Base-by-base conservation (phyloP, 176 grass and related monocot species). In the Aegilops bicornis region DNA sequence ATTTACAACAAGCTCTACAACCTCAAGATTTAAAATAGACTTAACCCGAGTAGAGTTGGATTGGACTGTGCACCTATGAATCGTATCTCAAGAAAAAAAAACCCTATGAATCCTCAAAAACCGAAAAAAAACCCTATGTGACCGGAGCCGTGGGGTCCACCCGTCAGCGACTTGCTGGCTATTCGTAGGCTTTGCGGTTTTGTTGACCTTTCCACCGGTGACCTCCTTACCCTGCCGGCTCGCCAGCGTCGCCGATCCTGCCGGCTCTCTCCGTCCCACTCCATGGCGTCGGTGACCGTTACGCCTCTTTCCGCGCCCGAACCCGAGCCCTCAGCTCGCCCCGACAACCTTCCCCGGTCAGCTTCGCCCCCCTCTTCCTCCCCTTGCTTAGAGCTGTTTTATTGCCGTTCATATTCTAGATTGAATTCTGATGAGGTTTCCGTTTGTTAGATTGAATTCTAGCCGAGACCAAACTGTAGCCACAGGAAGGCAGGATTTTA, bases 221-320 rank as follows among this genome's bases (percentile, higher is more conserved):
- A 9, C 72, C 23, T 52, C 45, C 73, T 76, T 76, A 52, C 73
- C 73, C 73, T 56, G 45, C 73, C 73, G 73, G 25, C 73, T 76
- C 42, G 45, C 73, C 73, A 5, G 25, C 47, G 25, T 22, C 73
- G 47, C 48, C 73, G 47, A 77, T 77, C 73, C 73, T 45, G 43
- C 42, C 25, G 73, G 29, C 25, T 19, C 27, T 29, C 27, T 48
- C 77, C 25, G 4, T 4, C 36, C 59, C 12, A 23, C 45, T 25
- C 43, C 74, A 90, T 90, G 84, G 68, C 59, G 77, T 42, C 43
- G 67, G 42, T 37, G 22, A 83, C 33, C 11, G 25, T 35, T 16
- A 25, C 78, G 47, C 61, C 69, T 68, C 33, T 64, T 32, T 16
- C 52, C 22, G 63, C 64, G 56, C 19, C 32, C 7, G 17, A 29